Percentiles rank a stretch among this genome's conserved stretches.
Evolutionary conservation across 371 early-diverging fungal species (phyloP).

Genomic region (Circinella umbellata): DNA sequence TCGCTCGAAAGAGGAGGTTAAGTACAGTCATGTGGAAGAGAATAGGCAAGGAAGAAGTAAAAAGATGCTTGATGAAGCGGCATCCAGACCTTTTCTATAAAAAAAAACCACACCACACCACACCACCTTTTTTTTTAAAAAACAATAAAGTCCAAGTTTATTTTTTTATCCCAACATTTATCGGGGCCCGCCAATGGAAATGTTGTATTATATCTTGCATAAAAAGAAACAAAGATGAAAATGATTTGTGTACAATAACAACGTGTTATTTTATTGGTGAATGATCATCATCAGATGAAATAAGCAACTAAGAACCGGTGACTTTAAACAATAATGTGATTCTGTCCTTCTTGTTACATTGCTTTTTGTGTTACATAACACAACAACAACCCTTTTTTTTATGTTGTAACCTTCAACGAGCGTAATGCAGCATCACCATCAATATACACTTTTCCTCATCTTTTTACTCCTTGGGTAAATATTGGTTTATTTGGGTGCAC

Average conservation of each 20-base stretch:
- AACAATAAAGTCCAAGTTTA: background rate
- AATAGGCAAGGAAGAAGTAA: background rate
- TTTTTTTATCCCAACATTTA: background rate
- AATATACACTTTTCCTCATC: background rate
- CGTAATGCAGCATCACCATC: background rate
- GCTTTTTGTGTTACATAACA: background rate
- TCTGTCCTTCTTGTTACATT: background rate
- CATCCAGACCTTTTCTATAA: background rate
- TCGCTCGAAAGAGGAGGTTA: background rate
- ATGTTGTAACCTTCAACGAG: background rate
- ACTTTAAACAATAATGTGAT: conserved; percentile 3
- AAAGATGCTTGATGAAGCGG: conserved; percentile 6
- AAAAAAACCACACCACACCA: background rate
- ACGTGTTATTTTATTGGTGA: conserved; percentile 8
- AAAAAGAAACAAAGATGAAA: background rate
- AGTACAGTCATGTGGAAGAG: background rate
- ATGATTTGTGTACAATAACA: background rate
- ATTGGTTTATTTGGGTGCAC: background rate
- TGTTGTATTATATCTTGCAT: conserved; percentile 2
- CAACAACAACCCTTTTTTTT: background rate
- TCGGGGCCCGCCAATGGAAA: background rate
- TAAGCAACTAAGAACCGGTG: background rate
- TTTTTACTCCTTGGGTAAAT: background rate
- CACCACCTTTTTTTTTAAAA: background rate
- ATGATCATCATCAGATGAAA: conserved; percentile 10